Evolutionary conservation across 2,329 filamentous ascomycete species (phyloP).

Genomic region (Epicoccum sorghinum): DNA sequence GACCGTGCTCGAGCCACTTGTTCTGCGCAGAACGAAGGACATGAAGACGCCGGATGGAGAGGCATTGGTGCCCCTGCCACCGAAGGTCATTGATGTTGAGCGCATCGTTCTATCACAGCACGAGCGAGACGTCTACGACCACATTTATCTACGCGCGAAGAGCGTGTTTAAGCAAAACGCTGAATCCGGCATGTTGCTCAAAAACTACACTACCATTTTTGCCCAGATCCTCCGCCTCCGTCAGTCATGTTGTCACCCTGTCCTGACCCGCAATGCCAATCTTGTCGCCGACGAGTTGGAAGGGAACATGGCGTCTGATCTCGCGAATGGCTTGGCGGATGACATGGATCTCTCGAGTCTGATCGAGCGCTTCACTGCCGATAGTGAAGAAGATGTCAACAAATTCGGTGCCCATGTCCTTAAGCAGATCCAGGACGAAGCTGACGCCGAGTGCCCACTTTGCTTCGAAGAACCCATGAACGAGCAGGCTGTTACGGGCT

Average conservation of each 20-base stretch:
- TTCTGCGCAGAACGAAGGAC: constrained; percentile 92
- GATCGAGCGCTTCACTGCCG: constrained; percentile 80
- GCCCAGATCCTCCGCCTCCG: constrained; percentile 92
- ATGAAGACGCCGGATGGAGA: constrained; percentile 94
- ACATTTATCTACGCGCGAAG: constrained; percentile 84
- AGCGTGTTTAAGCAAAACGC: constrained; percentile 84
- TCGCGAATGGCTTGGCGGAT: constrained; percentile 81
- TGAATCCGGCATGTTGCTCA: constrained; percentile 90
- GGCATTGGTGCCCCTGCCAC: constrained; percentile 80
- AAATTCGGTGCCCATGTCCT: constrained; percentile 86
- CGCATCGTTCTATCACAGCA: constrained; percentile 82
- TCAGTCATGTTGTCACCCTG: constrained; percentile 92
- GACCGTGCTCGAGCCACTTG: constrained; percentile 93
- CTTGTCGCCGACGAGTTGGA: constrained; percentile 88
- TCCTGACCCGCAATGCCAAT: constrained; percentile 83
- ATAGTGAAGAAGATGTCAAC: constrained; percentile 65
- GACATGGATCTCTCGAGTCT: constrained; percentile 94
- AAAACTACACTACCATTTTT: constrained; percentile 96
- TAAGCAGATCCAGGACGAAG: constrained; percentile 88
- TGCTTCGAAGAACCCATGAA: constrained; percentile 96
- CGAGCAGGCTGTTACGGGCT: constrained; percentile 91
- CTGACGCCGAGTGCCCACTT: constrained; percentile 88
- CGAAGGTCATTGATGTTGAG: constrained; percentile 82
- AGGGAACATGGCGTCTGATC: constrained; percentile 77
- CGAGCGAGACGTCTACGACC: constrained; percentile 90